Base-by-base conservation (phyloP, 352 stramenopile species). In the Elongisporangium prolatum region DNA sequence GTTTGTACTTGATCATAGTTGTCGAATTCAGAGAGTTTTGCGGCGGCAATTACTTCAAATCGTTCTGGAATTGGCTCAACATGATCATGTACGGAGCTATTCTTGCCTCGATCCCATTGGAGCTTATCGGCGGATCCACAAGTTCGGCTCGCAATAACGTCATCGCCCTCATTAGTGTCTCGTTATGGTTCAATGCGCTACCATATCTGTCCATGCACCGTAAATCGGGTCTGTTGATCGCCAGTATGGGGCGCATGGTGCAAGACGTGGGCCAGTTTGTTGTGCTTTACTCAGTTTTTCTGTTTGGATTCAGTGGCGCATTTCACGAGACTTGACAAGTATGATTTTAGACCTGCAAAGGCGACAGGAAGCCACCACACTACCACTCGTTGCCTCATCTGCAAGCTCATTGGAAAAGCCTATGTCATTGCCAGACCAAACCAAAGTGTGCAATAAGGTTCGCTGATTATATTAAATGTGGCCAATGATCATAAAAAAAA, bases 211-310 rank as follows among this genome's bases (percentile, higher is more conserved):
- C 88, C 57, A 70, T 88, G 48, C 77, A 71, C 14, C 76, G 65
- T 1, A 67, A 74, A 13, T 86, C 65, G 14, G 82, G 82, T 0
- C 60, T 89, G 24, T 71, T 91, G 9, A 84, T 89, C 55, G 77
- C 82, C 5, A 91, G 89, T 80, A 89, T 91, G 79, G 72, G 68
- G 11, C 74, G 84, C 65, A 84, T 91, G 73, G 64, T 83, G 21
- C 82, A 73, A 21, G 82, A 91, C 52, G 74, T 88, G 40, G 74
- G 77, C 51, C 77, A 75, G 4, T 89, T 91, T 54, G 65, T 85
- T 13, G 58, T 91, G 51, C 72, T 91, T 20, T 91, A 89, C 61
- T 72, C 67, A 1, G 79, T 89, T 4, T 91, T 91, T 58, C 67
- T 88, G 37, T 70, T 86, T 21, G 79, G 79, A 48, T 88, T 88